Evolutionary conservation across 1,284 basidiomycete genomes (phyloP), one percentile per base, ranked within the genome.

Genomic region (Irpex lacteus): DNA sequence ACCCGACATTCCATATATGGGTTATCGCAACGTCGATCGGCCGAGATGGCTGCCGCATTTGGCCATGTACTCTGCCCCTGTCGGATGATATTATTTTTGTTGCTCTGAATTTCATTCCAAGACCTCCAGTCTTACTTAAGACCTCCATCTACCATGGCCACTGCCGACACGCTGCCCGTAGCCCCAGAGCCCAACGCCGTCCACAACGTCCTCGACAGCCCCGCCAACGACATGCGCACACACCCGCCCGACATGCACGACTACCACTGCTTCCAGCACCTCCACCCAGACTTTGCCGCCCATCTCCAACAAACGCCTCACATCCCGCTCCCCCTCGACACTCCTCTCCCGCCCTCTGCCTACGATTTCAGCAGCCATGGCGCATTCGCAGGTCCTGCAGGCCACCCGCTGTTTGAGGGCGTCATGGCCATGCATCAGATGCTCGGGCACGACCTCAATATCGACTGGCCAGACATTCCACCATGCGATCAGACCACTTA

Each of bases 351-450:
- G 52, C 65, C 65, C 13, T 66, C 65, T 18, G 63, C 65, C 59
- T 66, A 60, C 55, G 65, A 66, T 38, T 66, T 66, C 62, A 63
- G 61, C 59, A 21, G 38, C 40, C 61, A 63, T 36, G 61, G 61
- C 53, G 53, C 59, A 59, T 63, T 60, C 62, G 57, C 52, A 11
- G 65, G 61, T 26, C 59, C 65, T 36, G 61, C 63, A 50, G 65
- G 54, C n/a, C 65, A 66, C 59, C 65, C 65, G 36, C 60, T 66
- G 15, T 66, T 63, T 59, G 61, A 63, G 47, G 65, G 65, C 55
- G 65, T 66, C 59, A 60, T 66, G 61, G 65, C 65, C 49, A 66
- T 66, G 65, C 65, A 66, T 59, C 65, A 66, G 52, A 62, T 61
- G 54, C 62, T 66, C 34, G 65, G 65, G n/a, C 65, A 66, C 59